These are phyloP conservation scores for Fraxinus cuspidata DNA, from an alignment of 257 asterid genomes.

Conservation along the genomic window DNA sequence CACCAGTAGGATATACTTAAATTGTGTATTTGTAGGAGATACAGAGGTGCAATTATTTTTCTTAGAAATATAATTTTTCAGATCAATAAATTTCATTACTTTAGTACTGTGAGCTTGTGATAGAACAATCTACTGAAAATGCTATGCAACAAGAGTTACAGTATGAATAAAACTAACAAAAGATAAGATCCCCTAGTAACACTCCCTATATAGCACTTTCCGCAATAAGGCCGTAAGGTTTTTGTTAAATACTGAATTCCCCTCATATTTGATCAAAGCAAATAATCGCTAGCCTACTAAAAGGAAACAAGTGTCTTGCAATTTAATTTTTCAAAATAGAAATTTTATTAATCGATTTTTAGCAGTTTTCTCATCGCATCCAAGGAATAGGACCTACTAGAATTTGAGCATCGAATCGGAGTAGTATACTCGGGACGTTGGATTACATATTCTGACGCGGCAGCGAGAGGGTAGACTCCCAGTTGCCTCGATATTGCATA, in stretches of 20 bases:
- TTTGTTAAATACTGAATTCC: neutral
- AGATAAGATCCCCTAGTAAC: neutral
- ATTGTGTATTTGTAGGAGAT: neutral
- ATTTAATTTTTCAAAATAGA: neutral
- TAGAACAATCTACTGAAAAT: neutral
- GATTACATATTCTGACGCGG: no score
- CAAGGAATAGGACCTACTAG: neutral
- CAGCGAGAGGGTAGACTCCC: no score
- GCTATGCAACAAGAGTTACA: neutral
- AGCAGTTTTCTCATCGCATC: neutral
- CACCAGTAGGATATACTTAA: conserved; percentile 13
- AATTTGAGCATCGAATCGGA: neutral
- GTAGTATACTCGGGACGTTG: no score
- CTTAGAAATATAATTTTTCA: neutral
- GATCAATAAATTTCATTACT: neutral
- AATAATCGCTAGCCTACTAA: neutral
- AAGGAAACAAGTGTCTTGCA: neutral
- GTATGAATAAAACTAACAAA: neutral
- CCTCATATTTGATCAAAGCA: neutral
- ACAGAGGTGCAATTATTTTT: neutral
- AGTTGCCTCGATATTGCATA: no score
- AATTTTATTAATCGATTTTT: neutral
- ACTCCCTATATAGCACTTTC: neutral
- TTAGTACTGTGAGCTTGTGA: neutral
- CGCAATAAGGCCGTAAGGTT: neutral